phyloP scores from a whole-genome alignment of 1,139 yeast species.

The Sugiyamaella grinbergsii region DNA sequence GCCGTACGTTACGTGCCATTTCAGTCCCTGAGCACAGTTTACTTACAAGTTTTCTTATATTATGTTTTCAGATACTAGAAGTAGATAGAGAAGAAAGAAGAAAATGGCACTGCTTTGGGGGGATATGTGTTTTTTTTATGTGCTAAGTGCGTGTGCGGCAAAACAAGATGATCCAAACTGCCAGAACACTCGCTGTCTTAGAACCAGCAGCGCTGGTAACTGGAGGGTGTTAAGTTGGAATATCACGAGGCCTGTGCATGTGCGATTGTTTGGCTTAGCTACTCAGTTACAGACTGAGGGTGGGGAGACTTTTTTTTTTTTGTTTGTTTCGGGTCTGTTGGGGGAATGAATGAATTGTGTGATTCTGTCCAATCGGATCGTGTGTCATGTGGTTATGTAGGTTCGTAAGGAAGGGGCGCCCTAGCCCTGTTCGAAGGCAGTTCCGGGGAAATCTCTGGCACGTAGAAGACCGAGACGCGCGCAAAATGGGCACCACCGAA shows the following conservation, averaged over 20 bases:
- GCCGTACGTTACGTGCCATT: neutral
- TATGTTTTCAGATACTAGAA: too few relatives aligned
- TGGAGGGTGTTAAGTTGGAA: neutral
- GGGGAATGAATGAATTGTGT: neutral
- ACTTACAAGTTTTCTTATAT: neutral
- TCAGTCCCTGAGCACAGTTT: neutral
- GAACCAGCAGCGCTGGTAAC: too few relatives aligned
- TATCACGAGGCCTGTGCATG: slow-evolving; percentile 9
- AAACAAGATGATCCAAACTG: too few relatives aligned
- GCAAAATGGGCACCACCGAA: too few relatives aligned
- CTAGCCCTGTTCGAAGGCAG: too few relatives aligned
- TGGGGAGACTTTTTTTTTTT: neutral
- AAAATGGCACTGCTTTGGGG: neutral
- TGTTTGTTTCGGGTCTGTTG: too few relatives aligned
- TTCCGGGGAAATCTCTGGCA: too few relatives aligned
- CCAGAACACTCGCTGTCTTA: too few relatives aligned
- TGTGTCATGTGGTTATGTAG: neutral
- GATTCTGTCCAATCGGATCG: neutral
- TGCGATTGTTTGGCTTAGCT: neutral
- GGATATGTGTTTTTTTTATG: neutral
- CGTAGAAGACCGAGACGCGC: too few relatives aligned
- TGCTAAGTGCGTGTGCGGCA: neutral
- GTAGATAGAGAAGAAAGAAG: neutral
- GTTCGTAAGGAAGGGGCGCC: too few relatives aligned
- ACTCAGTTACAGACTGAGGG: neutral